These are phyloP conservation scores for Setaria italica DNA, from an alignment of 202 grass and related monocot genomes.

Conservation along the genomic window DNA sequence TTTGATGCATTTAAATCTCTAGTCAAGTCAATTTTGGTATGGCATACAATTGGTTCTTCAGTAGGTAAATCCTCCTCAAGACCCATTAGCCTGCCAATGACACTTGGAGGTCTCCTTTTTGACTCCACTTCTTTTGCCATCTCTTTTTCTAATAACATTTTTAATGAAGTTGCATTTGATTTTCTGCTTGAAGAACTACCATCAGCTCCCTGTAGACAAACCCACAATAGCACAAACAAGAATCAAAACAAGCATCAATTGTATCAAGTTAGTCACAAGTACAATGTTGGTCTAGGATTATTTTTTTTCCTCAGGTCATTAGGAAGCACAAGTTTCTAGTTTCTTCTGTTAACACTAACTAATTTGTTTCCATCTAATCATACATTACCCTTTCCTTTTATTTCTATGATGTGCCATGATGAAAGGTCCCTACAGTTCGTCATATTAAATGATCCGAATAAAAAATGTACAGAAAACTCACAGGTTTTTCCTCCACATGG, in stretches of 20 bases:
- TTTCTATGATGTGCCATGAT: neutral
- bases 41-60: conserved; percentile 48
- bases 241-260: conserved; percentile 10
- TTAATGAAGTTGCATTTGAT: conserved; percentile 67
- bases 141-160: conserved; percentile 82
- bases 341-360: conserved; percentile 34
- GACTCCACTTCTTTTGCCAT: conserved; percentile 64
- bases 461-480: conserved; percentile 50
- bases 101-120: conserved; percentile 61
- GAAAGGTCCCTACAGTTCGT: conserved; percentile 20
- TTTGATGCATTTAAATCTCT: conserved; percentile 41
- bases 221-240: conserved; percentile 14
- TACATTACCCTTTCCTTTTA: conserved; percentile 7
- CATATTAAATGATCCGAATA: conserved; percentile 15
- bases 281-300: neutral
- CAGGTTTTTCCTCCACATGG: conserved; percentile 52
- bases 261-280: conserved; percentile 32
- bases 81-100: conserved; percentile 93
- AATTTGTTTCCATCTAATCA: neutral
- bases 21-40: conserved; percentile 15
- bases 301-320: neutral
- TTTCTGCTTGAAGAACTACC: conserved; percentile 44
- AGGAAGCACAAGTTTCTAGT: conserved; percentile 9
- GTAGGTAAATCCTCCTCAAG: conserved; percentile 67
- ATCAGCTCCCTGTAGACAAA: conserved; percentile 44